These are phyloP conservation scores for Hypomontagnella monticulosa DNA, from an alignment of 495 filamentous ascomycete genomes.

Conservation along the genomic window DNA sequence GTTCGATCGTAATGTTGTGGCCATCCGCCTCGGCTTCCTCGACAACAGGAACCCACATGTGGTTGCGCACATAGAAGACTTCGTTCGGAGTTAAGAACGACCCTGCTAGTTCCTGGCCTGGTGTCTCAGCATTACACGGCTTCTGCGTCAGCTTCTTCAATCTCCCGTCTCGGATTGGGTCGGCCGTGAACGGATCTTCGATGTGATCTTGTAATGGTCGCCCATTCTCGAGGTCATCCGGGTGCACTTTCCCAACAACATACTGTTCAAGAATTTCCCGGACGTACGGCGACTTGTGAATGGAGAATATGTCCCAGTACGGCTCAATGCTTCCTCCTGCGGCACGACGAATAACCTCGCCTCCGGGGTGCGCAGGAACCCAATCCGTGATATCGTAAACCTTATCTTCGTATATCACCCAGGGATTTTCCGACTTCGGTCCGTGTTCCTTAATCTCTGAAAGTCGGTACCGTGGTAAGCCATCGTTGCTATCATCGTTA, in stretches of 20 bases:
- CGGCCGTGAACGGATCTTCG: conserved; percentile 64
- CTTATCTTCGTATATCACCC: conserved; percentile 61
- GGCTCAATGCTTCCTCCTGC: conserved; percentile 66
- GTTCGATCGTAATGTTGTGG: conserved; percentile 62
- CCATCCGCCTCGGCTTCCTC: conserved; percentile 50
- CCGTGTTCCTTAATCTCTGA: conserved; percentile 60
- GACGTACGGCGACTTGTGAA: conserved; percentile 66
- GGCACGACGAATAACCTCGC: conserved; percentile 67
- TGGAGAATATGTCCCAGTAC: conserved; percentile 71
- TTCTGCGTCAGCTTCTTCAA: conserved; percentile 58
- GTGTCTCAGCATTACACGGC: conserved; percentile 68
- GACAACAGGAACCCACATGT: conserved; percentile 68
- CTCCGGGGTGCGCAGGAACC: conserved; percentile 66
- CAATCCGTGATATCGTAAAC: conserved; percentile 71
- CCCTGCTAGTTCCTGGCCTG: conserved; percentile 53
- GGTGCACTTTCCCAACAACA: conserved; percentile 62
- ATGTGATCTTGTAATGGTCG: conserved; percentile 54
- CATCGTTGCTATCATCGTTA: conserved; percentile 46
- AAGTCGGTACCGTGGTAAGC: conserved; percentile 57
- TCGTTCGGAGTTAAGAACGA: conserved; percentile 63
- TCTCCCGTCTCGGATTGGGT: conserved; percentile 60
- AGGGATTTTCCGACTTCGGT: conserved; percentile 54
- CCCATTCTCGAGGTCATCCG: conserved; percentile 61
- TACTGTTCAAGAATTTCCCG: conserved; percentile 66
- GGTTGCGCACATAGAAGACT: conserved; percentile 69